Evolutionary conservation across 2,329 filamentous ascomycete genomes (phyloP).

Genomic region (Phialophora expanda): DNA sequence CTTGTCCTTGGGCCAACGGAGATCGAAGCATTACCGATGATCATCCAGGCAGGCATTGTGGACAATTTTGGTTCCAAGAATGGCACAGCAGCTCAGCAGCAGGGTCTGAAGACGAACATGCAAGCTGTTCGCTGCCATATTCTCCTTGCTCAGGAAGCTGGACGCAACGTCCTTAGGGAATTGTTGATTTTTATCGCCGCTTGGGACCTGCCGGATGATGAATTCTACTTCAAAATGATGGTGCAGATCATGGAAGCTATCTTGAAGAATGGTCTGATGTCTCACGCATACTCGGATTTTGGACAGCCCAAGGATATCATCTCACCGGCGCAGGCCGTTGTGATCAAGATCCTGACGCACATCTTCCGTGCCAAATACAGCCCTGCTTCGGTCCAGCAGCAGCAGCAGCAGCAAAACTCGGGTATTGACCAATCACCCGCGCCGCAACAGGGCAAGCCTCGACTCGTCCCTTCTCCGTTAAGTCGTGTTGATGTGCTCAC

Average conservation of each 20-base stretch:
- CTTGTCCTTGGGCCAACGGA: slow-evolving; percentile 93
- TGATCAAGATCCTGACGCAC: slow-evolving; percentile 87
- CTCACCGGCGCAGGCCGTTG: slow-evolving; percentile 89
- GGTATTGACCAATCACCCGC: slow-evolving; percentile 53
- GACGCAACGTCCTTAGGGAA: slow-evolving; percentile 85
- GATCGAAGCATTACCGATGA: slow-evolving; percentile 96
- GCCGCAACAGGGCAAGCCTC: slow-evolving; percentile 46
- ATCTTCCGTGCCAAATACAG: slow-evolving; percentile 74
- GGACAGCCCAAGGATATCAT: slow-evolving; percentile 95
- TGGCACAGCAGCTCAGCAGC: slow-evolving; percentile 48
- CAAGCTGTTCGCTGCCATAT: slow-evolving; percentile 90
- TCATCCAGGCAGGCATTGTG: slow-evolving; percentile 92
- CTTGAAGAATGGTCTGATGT: slow-evolving; percentile 84
- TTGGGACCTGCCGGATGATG: slow-evolving; percentile 92
- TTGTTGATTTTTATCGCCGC: slow-evolving; percentile 95
- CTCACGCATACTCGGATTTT: slow-evolving; percentile 89
- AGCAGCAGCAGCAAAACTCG: slow-evolving; percentile 39
- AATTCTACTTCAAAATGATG: slow-evolving; percentile 95
- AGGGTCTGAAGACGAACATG: slow-evolving; percentile 69
- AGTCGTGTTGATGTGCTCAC: slow-evolving; percentile 65
- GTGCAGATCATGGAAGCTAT: slow-evolving; percentile 94
- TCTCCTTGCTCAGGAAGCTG: slow-evolving; percentile 85
- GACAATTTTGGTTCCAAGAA: slow-evolving; percentile 72
- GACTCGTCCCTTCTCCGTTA: slow-evolving; percentile 60
- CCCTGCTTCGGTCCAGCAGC: slow-evolving; percentile 53